Conservation (phyloP, 108 stramenopile genomes). For the Skeletonema grethae region DNA sequence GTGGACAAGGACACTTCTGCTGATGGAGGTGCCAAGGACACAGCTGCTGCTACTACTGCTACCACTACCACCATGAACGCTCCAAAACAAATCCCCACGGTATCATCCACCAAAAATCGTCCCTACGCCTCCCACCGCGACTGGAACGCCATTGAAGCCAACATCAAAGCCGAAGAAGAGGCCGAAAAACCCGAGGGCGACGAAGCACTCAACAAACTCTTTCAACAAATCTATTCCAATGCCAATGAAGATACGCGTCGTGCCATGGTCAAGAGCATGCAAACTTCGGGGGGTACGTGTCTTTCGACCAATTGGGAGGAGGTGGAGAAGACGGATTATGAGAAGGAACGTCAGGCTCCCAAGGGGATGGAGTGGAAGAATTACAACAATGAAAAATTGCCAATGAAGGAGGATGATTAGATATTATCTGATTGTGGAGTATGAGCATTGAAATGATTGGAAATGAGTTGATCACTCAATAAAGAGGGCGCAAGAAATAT, state of each 20-base stretch:
- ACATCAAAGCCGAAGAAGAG: constrained; percentile 84
- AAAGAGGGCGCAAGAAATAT: no score
- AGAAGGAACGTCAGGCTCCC: constrained; percentile 93
- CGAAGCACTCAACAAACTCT: constrained; percentile 95
- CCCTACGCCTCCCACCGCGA: constrained; percentile 86
- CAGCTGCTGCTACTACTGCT: neutral
- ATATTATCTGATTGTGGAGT: no score
- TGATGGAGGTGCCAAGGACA: neutral
- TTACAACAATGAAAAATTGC: constrained; percentile 73
- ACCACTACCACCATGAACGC: constrained; percentile 2
- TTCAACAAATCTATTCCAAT: constrained; percentile 93
- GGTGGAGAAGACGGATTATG: constrained; percentile 96
- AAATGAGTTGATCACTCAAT: no score
- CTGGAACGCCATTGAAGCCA: constrained; percentile 87
- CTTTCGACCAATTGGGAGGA: constrained; percentile 98
- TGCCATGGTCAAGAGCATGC: constrained; percentile 98
- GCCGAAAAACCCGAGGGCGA: constrained; percentile 96
- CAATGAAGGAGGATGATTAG: constrained; percentile 53
- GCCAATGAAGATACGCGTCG: constrained; percentile 89
- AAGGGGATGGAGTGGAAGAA: constrained; percentile 96
- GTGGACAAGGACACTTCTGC: neutral
- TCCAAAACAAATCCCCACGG: constrained; percentile 16
- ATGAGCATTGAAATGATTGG: no score
- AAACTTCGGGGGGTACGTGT: constrained; percentile 96
- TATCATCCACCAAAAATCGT: constrained; percentile 35